Conservation (phyloP, 2,329 filamentous ascomycete species). For the Penicillium sp. region DNA sequence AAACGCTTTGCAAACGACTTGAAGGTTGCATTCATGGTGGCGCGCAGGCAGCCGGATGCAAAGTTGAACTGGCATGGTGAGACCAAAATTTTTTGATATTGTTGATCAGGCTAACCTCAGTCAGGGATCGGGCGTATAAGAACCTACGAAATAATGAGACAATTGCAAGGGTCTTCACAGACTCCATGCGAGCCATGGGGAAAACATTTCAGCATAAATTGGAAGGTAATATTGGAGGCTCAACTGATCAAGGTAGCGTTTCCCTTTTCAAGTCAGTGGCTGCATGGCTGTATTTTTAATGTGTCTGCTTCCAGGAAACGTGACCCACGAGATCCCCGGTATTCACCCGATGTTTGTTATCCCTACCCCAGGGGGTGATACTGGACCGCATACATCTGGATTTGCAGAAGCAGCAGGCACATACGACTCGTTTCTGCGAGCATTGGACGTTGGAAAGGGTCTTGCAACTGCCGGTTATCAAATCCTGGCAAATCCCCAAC, state of each 20-base stretch:
- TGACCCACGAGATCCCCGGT: constrained; percentile 1
- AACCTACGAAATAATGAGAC: background rate
- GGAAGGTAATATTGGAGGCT: background rate
- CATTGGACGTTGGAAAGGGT: background rate
- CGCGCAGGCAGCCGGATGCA: background rate
- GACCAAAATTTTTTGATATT: background rate
- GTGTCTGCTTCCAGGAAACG: constrained; percentile 1
- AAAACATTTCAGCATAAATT: background rate
- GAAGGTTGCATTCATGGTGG: background rate
- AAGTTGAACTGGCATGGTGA: background rate
- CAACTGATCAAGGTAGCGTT: background rate
- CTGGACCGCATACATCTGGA: background rate
- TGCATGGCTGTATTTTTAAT: background rate
- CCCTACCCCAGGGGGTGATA: background rate
- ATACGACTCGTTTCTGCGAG: background rate
- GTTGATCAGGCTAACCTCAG: background rate
- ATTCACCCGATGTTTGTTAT: constrained; percentile 6
- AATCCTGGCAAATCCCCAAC: background rate
- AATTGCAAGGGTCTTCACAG: background rate
- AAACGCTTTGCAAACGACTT: background rate
- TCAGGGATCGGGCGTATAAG: background rate
- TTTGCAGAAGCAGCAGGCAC: constrained; percentile 4
- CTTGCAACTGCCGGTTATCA: background rate
- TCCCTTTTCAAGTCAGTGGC: background rate
- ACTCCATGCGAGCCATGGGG: background rate